phyloP scores from a whole-genome alignment of 2,329 filamentous ascomycete species.

The Aspergillus tubingensis region DNA sequence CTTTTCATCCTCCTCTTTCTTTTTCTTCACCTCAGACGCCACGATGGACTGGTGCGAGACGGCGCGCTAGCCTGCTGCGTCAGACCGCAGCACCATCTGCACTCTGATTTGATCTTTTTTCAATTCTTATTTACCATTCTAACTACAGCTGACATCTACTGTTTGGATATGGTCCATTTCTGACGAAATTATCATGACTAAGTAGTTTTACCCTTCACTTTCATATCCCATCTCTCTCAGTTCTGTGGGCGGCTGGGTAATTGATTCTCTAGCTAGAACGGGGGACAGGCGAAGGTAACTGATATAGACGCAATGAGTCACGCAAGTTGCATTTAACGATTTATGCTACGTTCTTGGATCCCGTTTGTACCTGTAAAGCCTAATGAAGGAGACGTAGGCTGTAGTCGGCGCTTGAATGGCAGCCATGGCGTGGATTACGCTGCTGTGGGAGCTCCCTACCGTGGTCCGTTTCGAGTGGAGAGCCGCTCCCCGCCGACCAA shows the following conservation, averaged over 20 bases:
- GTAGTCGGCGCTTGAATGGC: background rate
- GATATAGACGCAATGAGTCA: slow-evolving; percentile 15
- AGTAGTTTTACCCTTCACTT: background rate
- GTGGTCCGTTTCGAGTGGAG: background rate
- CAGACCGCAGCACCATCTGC: background rate
- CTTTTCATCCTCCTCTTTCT: background rate
- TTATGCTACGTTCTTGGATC: background rate
- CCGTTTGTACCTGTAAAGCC: too few species aligned
- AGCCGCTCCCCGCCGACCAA: background rate
- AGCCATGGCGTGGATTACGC: too few species aligned
- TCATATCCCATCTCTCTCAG: background rate
- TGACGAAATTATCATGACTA: background rate
- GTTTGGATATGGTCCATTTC: background rate
- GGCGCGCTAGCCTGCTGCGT: background rate
- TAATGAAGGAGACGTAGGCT: background rate
- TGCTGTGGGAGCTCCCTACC: background rate
- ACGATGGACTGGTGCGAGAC: slow-evolving; percentile 25
- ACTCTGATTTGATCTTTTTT: background rate
- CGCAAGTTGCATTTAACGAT: slow-evolving; percentile 10
- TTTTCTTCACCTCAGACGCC: slow-evolving; percentile 1
- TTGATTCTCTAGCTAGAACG: slow-evolving; percentile 1
- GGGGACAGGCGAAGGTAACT: slow-evolving; percentile 5
- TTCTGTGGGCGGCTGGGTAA: background rate
- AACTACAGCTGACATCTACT: background rate
- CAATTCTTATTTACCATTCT: background rate